Conservation (phyloP, 2,329 filamentous ascomycete genomes). For the Cryphonectria japonica region DNA sequence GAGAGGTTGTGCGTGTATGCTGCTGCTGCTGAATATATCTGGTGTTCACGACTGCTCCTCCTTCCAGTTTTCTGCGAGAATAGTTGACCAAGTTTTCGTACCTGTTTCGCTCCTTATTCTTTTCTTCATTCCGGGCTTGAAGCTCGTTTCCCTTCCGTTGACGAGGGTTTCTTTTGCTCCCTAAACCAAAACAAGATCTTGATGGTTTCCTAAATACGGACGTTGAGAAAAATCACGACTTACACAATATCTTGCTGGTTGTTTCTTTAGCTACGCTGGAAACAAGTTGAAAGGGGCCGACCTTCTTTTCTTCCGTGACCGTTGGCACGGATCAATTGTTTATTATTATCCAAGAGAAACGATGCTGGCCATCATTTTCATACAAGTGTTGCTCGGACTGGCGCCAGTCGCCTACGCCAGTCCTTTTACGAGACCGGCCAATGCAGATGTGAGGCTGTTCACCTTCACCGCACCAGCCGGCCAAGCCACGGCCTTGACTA, state of each 20-base stretch:
- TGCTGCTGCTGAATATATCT: conserved; percentile 22
- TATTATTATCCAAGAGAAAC: neutral
- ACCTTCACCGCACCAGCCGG: conserved; percentile 17
- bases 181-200: neutral
- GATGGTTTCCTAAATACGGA: neutral
- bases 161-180: neutral
- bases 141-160: conserved; percentile 14
- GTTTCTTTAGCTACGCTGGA: neutral
- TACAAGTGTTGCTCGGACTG: conserved; percentile 17
- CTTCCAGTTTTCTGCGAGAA: neutral
- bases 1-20: neutral
- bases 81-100: neutral
- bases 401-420: conserved; percentile 18
- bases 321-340: neutral
- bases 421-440: conserved; percentile 25
- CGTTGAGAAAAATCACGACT: neutral
- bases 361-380: conserved; percentile 28
- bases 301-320: neutral
- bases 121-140: conserved; percentile 20
- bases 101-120: conserved; percentile 8
- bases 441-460: conserved; percentile 9
- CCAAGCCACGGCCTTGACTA: neutral
- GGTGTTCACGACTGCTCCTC: neutral
- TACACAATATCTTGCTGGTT: neutral
- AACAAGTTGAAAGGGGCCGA: neutral